Base-by-base conservation (phyloP, 352 stramenopile species). In the Aphanomyces cochlioides region DNA sequence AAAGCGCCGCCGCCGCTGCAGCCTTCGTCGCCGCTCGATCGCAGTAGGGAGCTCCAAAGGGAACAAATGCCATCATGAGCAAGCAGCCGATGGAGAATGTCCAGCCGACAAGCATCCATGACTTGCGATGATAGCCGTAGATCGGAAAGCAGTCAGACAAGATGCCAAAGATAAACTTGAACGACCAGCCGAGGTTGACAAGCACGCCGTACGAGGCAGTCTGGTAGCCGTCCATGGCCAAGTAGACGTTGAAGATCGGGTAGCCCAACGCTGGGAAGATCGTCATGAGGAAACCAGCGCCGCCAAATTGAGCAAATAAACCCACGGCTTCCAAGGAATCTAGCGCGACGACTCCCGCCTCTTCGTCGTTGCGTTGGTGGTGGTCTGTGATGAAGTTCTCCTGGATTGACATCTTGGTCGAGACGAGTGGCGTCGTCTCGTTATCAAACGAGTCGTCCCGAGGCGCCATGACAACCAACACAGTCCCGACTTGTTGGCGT, bases 161-260 rank as follows among this genome's bases (percentile, higher is more conserved):
- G 47, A 91, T 78, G 28, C 83, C 83, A 73, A 83, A 87, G 0
- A 91, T 72, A 36, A 90, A 77, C 66, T 90, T 89, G 67, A 88
- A 81, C 12, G 81, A 87, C 78, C 80, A 91, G 4, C 82, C 41
- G 73, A 36, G 76, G 5, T 19, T 17, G 5, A 65, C 75, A 39
- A 80, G 56, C n/a, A 88, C 61, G 43, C 67, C 58, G 39, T 85
- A 65, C 57, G 57, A 65, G 13, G 57, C 57, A 1, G 57, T 65
- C 17, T 65, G 57, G 38, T 65, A 65, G 2, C 57, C 57, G 47
- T 65, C 57, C 57, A 65, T 65, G 28, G 28, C 13, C 10, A 65
- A 28, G 57, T 65, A 65, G 37, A 65, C 57, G 13, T 47, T 65
- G 57, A 50, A 65, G 38, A 65, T 13, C 4, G 57, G 57, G 57